A percentile compares a stretch with the other conserved stretches of the same genome.
These are phyloP conservation scores for Przewalskia tangutica DNA, from an alignment of 257 asterid species.

Conservation along the genomic window DNA sequence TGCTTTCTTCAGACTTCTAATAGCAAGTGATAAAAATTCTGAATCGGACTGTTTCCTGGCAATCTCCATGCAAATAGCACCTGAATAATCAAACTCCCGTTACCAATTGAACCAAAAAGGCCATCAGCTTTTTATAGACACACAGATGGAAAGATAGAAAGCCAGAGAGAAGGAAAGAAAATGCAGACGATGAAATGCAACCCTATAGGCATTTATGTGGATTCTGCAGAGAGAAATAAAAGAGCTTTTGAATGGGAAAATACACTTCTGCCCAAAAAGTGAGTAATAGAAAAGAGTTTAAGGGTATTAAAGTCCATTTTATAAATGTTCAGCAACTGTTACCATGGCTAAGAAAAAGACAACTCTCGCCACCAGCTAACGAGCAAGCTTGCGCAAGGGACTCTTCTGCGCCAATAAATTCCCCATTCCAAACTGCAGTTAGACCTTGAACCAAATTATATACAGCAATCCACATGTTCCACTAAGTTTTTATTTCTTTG, in stretches of 20 bases:
- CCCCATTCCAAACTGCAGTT: slow-evolving; percentile 48
- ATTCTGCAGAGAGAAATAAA: not conserved
- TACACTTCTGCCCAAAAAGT: not conserved
- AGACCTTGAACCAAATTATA: slow-evolving; percentile 74
- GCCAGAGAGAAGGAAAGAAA: not conserved
- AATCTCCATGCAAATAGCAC: slow-evolving; percentile 82
- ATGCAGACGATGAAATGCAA: not conserved
- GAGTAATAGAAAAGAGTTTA: not conserved
- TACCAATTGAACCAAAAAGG: not conserved
- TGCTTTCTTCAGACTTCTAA: slow-evolving; percentile 72
- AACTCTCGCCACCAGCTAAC: slow-evolving; percentile 45
- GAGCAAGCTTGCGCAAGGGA: slow-evolving; percentile 64
- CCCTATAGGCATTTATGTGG: not conserved
- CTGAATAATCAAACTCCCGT: slow-evolving; percentile 21
- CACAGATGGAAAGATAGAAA: not conserved
- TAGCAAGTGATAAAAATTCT: slow-evolving; percentile 49
- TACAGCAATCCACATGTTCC: slow-evolving; percentile 65
- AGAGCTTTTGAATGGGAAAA: not conserved
- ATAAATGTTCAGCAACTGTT: slow-evolving; percentile 14
- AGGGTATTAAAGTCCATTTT: not conserved
- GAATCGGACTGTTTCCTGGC: slow-evolving; percentile 70
- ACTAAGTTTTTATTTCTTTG: slow-evolving; percentile 43
- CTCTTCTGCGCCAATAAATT: slow-evolving; percentile 65
- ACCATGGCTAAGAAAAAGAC: slow-evolving; percentile 82
- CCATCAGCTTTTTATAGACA: not conserved